Evolutionary conservation across 202 grass and related monocot species (phyloP).

Genomic region (Setaria viridis): DNA sequence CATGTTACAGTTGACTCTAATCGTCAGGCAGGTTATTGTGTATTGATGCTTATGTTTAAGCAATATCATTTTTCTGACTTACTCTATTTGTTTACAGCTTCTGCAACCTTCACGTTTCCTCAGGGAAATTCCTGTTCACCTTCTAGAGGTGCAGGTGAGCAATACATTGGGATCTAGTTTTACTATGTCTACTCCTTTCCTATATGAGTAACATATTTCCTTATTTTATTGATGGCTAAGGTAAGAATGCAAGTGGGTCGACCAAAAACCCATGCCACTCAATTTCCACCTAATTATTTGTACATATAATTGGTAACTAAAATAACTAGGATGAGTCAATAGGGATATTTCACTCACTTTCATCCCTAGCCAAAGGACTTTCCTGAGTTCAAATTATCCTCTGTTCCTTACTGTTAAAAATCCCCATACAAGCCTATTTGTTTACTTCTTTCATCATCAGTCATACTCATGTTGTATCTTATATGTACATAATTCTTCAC

Average conservation of each 20-base stretch:
- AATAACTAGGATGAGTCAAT: background rate
- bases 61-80: conserved; percentile 32
- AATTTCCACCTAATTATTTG: conserved; percentile 12
- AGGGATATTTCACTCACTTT: background rate
- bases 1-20: conserved; percentile 78
- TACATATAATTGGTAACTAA: background rate
- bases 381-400: conserved; percentile 17
- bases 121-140: conserved; percentile 79
- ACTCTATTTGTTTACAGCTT: conserved; percentile 62
- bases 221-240: conserved; percentile 40
- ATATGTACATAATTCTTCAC: conserved; percentile 6
- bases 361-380: conserved; percentile 20
- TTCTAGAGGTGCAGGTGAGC: conserved; percentile 83
- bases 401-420: conserved; percentile 22
- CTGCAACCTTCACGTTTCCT: conserved; percentile 93
- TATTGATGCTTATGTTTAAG: conserved; percentile 36
- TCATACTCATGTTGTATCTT: background rate
- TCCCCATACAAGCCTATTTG: conserved; percentile 13
- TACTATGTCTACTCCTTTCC: conserved; percentile 1
- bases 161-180: conserved; percentile 37
- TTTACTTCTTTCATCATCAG: conserved; percentile 29
- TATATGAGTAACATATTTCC: background rate
- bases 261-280: conserved; percentile 2
- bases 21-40: conserved; percentile 66
- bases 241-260: conserved; percentile 8